Evolutionary conservation across 2,329 filamentous ascomycete species (phyloP).

Genomic region (Penicillium sp.): DNA sequence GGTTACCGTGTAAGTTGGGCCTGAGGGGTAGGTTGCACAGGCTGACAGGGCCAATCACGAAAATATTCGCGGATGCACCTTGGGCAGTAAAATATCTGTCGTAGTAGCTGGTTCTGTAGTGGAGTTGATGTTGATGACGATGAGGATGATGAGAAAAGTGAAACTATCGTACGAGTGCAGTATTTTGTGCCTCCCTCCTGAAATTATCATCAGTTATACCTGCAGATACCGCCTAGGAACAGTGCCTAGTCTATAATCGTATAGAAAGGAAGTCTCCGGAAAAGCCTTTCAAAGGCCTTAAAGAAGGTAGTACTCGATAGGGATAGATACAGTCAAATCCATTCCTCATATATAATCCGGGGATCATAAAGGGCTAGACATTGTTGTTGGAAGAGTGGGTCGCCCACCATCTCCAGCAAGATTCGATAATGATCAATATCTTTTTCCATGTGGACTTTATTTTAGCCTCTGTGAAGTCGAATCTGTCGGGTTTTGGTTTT

Average conservation of each 20-base stretch:
- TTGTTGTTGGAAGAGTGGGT: background rate
- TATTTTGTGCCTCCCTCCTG: too few relatives aligned
- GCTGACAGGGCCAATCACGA: background rate
- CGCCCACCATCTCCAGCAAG: background rate
- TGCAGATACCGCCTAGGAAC: too few relatives aligned
- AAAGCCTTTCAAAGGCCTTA: background rate
- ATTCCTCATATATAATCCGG: background rate
- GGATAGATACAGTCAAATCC: background rate
- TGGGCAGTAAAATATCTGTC: background rate
- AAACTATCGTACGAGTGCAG: background rate
- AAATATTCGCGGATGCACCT: background rate
- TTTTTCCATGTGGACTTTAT: background rate
- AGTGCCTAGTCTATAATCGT: too few relatives aligned
- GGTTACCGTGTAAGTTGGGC: background rate
- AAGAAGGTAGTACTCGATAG: background rate
- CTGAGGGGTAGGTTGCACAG: background rate
- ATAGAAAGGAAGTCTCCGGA: background rate
- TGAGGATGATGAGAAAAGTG: too few relatives aligned
- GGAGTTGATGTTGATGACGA: background rate
- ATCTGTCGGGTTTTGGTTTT: background rate
- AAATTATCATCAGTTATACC: too few relatives aligned
- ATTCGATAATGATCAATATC: background rate
- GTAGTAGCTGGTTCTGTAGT: background rate
- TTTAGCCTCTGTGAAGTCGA: too few relatives aligned
- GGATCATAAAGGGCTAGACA: background rate